Base-by-base conservation (phyloP, 2,329 filamentous ascomycete genomes). In the Penicillium glabrum region DNA sequence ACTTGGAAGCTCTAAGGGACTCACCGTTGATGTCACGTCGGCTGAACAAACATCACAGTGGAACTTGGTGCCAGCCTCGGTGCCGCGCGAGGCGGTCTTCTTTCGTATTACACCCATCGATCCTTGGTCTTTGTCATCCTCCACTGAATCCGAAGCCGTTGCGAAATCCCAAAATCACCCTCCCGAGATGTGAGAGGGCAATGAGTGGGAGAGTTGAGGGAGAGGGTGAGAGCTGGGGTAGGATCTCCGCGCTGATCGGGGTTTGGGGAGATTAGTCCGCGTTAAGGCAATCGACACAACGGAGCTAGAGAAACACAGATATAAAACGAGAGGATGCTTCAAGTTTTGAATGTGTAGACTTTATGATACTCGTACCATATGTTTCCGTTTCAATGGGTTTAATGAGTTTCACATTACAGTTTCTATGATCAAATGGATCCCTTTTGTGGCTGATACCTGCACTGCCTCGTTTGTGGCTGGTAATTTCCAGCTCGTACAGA, bases 1-100 rank as follows among this genome's bases (percentile, higher is more conserved):
- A 9, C 8, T 31, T 46, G 14, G 10, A 46, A 29, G 26, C n/a
- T 31, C 26, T 10, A 31, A 46, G 10, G 10, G 13, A 58, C 89
- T 70, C 83, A 96, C 95, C 46, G 95, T 99, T 5, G 93, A 95
- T 46, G 95, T 99, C 66, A 99, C 96, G 75, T 99, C 95, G 56
- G 91, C 91, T 45, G 91, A 96, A 75, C 95, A 99, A 57, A 96
- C 89, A 75, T 99, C 96, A 80, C 95, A 99, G 64, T 98, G 91
- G 75, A 96, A 99, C 74, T 98, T 97, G 31, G 92, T 90, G 61
- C 90, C 90, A 47, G 90, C 92, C 72, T 97, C 91, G 51, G 89
- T 91, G 61, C 90, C 91, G 70, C 90, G 84, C 54, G 88, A 87
- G 64, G 89, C 90, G 58, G 91, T 95, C 80, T 97, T 97, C 82